Evolutionary conservation across 352 stramenopile species (phyloP).

Genomic region (Globisporangium ultimum): DNA sequence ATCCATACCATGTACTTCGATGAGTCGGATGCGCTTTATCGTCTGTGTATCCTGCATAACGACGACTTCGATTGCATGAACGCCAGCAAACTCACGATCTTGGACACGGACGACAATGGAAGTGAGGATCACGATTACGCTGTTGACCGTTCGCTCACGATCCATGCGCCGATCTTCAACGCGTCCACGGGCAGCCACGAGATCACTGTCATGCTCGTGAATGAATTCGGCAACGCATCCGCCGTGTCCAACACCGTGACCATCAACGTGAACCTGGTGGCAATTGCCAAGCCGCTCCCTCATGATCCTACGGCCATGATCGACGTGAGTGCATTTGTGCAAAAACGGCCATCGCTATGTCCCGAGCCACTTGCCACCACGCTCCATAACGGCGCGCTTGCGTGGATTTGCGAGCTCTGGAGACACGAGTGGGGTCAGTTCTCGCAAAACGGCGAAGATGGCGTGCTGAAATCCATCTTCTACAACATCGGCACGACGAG

Average conservation of each 20-base stretch:
- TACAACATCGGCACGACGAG: constrained; percentile 32
- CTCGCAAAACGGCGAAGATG: constrained; percentile 76
- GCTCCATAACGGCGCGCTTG: not conserved
- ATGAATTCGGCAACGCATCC: constrained; percentile 41
- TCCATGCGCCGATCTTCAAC: constrained; percentile 34
- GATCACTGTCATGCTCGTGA: constrained; percentile 40
- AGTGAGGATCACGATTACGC: not conserved
- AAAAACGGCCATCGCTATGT: constrained; percentile 22
- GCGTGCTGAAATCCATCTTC: constrained; percentile 60
- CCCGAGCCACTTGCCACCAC: constrained; percentile 10
- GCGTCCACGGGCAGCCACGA: constrained; percentile 22
- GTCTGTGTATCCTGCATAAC: constrained; percentile 44
- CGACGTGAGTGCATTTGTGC: constrained; percentile 16
- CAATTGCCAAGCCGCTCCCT: not conserved
- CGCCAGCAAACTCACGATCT: constrained; percentile 13
- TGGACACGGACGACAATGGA: constrained; percentile 18
- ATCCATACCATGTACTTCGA: constrained; percentile 47
- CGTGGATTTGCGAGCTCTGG: constrained; percentile 61
- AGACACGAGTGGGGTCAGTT: constrained; percentile 58
- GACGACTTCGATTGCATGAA: constrained; percentile 42
- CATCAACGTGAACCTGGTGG: constrained; percentile 12
- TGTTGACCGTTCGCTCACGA: constrained; percentile 20
- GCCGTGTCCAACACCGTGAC: constrained; percentile 16
- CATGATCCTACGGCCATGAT: constrained; percentile 17
- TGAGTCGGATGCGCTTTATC: constrained; percentile 26